Percentiles rank a stretch among this genome's conserved stretches.
Conservation (phyloP, 83 land plant species). For the Thuja plicata region DNA sequence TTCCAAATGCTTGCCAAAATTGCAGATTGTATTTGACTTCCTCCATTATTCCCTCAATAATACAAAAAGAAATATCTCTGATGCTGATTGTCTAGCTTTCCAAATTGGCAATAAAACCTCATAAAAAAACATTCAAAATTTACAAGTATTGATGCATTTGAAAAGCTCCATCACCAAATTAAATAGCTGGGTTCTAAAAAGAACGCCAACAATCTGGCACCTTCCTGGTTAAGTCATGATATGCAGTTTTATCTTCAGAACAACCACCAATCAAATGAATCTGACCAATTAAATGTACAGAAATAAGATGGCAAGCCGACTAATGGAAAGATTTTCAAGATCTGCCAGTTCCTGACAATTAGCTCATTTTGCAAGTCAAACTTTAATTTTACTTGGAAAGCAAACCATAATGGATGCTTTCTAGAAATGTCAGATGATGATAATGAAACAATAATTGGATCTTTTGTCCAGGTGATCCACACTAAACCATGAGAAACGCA, state of each 20-base stretch:
- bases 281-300: constrained; percentile 11
- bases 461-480: neutral
- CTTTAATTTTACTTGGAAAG: neutral
- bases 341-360: constrained; percentile 1
- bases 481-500: neutral
- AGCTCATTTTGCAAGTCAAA: constrained; percentile 10
- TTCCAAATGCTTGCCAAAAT: neutral
- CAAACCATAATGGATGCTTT: constrained; percentile 6
- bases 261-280: constrained; percentile 7
- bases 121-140: neutral
- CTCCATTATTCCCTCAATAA: neutral
- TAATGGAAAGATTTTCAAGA: constrained; percentile 8
- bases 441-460: constrained; percentile 10
- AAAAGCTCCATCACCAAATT: neutral
- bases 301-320: neutral
- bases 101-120: neutral
- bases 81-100: neutral
- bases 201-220: neutral
- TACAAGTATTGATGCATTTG: neutral
- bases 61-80: neutral
- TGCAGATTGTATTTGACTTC: neutral
- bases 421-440: neutral
- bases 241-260: neutral
- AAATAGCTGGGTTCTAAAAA: neutral
- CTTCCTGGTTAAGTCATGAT: neutral